Evolutionary conservation across 306 rosid species (phyloP).

Genomic region (Sesbania bispinosa): DNA sequence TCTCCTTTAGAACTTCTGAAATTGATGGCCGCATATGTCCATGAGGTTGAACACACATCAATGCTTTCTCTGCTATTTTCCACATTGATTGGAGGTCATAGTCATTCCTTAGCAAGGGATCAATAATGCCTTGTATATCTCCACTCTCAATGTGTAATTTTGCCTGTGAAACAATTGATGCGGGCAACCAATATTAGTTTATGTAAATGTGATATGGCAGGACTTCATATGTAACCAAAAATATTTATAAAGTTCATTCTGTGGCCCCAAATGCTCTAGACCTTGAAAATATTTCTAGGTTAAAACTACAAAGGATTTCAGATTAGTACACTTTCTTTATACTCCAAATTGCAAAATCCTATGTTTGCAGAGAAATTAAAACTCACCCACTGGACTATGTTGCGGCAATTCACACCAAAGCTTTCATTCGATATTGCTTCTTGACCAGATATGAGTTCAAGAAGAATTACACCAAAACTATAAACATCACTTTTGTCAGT

Average conservation of each 20-base stretch:
- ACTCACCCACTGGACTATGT: slow-evolving; percentile 97
- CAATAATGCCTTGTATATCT: slow-evolving; percentile 91
- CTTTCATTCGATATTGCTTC: slow-evolving; percentile 94
- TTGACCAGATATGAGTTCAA: slow-evolving; percentile 95
- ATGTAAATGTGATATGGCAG: background rate
- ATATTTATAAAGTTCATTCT: background rate
- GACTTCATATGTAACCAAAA: background rate
- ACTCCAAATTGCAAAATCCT: background rate
- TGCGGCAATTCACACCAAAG: slow-evolving; percentile 90
- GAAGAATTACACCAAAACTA: slow-evolving; percentile 97
- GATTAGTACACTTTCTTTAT: background rate
- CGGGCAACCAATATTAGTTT: background rate
- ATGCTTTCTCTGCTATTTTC: slow-evolving; percentile 98
- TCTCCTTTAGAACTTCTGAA: slow-evolving; percentile 94
- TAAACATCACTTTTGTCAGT: slow-evolving; percentile 96
- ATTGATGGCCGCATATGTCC: slow-evolving; percentile 89
- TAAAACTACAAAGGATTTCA: background rate
- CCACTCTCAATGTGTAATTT: slow-evolving; percentile 88
- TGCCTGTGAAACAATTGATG: slow-evolving; percentile 54
- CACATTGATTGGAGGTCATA: slow-evolving; percentile 94
- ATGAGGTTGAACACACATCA: slow-evolving; percentile 93
- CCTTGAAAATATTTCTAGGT: background rate
- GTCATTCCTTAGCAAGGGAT: slow-evolving; percentile 55
- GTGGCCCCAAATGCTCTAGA: background rate
- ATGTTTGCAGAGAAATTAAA: slow-evolving; percentile 18